These are phyloP conservation scores for Anisodus tanguticus DNA, from an alignment of 257 asterid genomes.

Conservation along the genomic window DNA sequence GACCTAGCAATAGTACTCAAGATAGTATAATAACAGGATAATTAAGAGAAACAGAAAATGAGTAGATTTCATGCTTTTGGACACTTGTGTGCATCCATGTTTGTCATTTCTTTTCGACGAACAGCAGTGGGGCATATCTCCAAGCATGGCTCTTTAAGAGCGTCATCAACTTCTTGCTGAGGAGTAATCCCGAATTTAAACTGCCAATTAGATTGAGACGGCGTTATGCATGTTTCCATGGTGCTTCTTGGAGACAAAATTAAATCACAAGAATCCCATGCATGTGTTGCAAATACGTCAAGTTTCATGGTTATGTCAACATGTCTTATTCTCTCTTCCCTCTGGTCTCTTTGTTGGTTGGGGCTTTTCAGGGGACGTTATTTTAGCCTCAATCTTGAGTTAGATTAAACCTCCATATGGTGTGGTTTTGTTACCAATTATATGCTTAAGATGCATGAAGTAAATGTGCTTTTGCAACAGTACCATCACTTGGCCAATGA, in stretches of 20 bases:
- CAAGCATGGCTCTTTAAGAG: slow-evolving; percentile 79
- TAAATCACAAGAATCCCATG: neutral
- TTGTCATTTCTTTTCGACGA: slow-evolving; percentile 46
- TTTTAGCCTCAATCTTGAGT: slow-evolving; percentile 16
- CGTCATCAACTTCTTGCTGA: slow-evolving; percentile 53
- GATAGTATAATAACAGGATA: neutral
- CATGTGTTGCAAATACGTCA: neutral
- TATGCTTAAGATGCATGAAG: slow-evolving; percentile 12
- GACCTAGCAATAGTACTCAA: slow-evolving; percentile 3
- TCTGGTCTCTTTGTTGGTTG: neutral
- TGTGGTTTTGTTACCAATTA: neutral
- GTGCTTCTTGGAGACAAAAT: neutral
- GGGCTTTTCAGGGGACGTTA: neutral
- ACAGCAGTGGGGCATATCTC: slow-evolving; percentile 70
- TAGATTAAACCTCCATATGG: neutral
- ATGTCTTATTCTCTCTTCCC: slow-evolving; percentile 1
- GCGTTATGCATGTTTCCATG: neutral
- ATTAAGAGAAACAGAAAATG: neutral
- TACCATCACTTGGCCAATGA: neutral
- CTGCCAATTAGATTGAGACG: slow-evolving; percentile 41
- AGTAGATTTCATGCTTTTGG: slow-evolving; percentile 52
- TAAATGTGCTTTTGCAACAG: neutral
- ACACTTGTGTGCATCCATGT: slow-evolving; percentile 44
- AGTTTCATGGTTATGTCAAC: neutral
- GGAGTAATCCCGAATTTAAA: slow-evolving; percentile 82